Percentiles rank a stretch among this genome's conserved stretches.
phyloP scores from a whole-genome alignment of 495 filamentous ascomycete genomes.

The Podospora fimiseda region DNA sequence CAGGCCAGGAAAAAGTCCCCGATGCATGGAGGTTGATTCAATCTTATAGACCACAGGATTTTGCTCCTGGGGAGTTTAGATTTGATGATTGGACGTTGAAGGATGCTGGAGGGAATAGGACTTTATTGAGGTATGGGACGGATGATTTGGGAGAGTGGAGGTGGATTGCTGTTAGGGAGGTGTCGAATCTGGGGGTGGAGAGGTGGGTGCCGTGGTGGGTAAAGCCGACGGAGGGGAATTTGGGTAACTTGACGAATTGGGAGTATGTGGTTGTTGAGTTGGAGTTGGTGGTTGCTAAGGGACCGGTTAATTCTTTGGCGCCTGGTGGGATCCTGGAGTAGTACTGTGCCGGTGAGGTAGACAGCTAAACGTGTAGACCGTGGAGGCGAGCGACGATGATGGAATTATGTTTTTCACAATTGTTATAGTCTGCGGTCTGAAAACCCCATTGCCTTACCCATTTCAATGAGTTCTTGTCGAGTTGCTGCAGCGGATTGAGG shows the following conservation, averaged over 20 bases:
- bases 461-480: too few relatives aligned
- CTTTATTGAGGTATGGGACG: conserved; percentile 8
- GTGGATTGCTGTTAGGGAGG: conserved; percentile 20
- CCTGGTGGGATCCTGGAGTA: conserved; percentile 20
- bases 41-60: conserved; percentile 12
- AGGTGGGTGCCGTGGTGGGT: conserved; percentile 19
- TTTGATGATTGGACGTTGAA: conserved; percentile 8
- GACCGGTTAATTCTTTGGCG: conserved; percentile 15
- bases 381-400: not conserved
- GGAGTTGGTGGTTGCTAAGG: conserved; percentile 14
- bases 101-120: not conserved
- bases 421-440: too few relatives aligned
- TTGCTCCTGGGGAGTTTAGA: not conserved
- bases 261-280: conserved; percentile 12
- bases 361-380: too few relatives aligned
- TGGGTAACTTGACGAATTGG: conserved; percentile 9
- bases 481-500: too few relatives aligned
- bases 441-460: too few relatives aligned
- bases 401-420: not conserved
- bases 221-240: conserved; percentile 7
- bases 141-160: conserved; percentile 2
- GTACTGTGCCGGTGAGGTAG: not conserved
- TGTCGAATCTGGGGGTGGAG: conserved; percentile 1
- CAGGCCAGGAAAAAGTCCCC: conserved; percentile 9
- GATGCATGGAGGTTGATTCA: conserved; percentile 15